Percentiles rank a stretch among this genome's conserved stretches.
These are phyloP conservation scores for Strobilomyces confusus DNA, from an alignment of 768 basidiomycete genomes.

Conservation along the genomic window DNA sequence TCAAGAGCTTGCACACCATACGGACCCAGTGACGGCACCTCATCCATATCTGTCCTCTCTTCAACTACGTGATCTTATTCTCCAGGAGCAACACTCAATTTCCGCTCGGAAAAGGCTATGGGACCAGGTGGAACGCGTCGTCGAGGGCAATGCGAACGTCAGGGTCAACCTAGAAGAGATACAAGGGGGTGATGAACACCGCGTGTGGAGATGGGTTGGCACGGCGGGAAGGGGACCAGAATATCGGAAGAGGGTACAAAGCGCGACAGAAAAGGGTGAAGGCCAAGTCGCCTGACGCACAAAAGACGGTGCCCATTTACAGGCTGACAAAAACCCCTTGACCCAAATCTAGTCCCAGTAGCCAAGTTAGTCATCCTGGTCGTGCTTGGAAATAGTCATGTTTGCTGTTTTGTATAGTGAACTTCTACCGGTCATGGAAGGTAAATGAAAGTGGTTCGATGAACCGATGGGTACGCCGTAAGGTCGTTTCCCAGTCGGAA, in stretches of 20 bases:
- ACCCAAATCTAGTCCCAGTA: slow-evolving; percentile 15
- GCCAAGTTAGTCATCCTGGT: slow-evolving; percentile 11
- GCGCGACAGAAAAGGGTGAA: slow-evolving; percentile 26
- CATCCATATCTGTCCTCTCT: slow-evolving; percentile 78
- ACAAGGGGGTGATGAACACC: slow-evolving; percentile 78
- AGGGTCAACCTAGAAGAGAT: slow-evolving; percentile 81
- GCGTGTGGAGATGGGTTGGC: slow-evolving; percentile 94
- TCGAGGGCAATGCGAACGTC: slow-evolving; percentile 90
- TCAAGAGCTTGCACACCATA: slow-evolving; percentile 79
- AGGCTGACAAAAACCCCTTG: slow-evolving; percentile 22
- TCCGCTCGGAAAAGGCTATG: slow-evolving; percentile 63
- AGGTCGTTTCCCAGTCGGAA: slow-evolving; percentile 23
- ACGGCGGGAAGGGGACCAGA: slow-evolving; percentile 33
- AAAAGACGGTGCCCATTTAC: slow-evolving; percentile 11
- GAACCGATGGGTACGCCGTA: slow-evolving; percentile 19
- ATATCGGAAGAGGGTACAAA: slow-evolving; percentile 32
- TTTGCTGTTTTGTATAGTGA: slow-evolving; percentile 18
- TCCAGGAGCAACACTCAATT: slow-evolving; percentile 79
- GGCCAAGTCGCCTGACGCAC: slow-evolving; percentile 17
- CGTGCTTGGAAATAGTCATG: slow-evolving; percentile 15
- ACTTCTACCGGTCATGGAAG: slow-evolving; percentile 18
- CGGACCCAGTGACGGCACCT: slow-evolving; percentile 72
- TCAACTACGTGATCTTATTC: slow-evolving; percentile 82
- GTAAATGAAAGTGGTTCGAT: slow-evolving; percentile 26
- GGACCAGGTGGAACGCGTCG: slow-evolving; percentile 78